These are phyloP conservation scores for Aotearoamyces nothofagi DNA, from an alignment of 2,329 filamentous ascomycete species.

Conservation along the genomic window DNA sequence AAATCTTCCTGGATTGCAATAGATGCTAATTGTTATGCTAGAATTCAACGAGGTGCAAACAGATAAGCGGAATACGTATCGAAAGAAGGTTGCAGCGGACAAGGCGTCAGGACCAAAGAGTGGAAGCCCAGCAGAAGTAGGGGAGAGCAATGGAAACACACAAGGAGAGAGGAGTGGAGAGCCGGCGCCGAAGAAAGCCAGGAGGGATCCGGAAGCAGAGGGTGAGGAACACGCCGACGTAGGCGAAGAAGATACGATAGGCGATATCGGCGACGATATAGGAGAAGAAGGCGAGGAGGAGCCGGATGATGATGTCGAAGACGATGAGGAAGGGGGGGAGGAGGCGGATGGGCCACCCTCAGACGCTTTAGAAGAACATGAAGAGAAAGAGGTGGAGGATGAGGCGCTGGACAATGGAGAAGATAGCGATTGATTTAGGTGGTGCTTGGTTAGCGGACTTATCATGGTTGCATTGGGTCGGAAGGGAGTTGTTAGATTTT, in stretches of 20 bases:
- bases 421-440: constrained; percentile 42
- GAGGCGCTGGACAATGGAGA: constrained; percentile 46
- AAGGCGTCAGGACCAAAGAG: constrained; percentile 29
- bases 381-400: constrained; percentile 28
- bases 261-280: constrained; percentile 17
- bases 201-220: constrained; percentile 31
- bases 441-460: too few species aligned
- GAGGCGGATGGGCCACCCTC: constrained; percentile 28
- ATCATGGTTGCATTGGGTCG: too few species aligned
- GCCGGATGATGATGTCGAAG: constrained; percentile 21
- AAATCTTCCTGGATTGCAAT: too few species aligned
- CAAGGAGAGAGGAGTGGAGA: constrained; percentile 14
- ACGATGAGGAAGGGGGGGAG: constrained; percentile 26
- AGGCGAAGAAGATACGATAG: constrained; percentile 32
- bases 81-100: constrained; percentile 51
- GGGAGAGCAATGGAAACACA: constrained; percentile 8
- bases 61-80: constrained; percentile 59
- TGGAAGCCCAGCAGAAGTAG: constrained; percentile 4
- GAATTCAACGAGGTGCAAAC: constrained; percentile 62
- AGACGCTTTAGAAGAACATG: constrained; percentile 29
- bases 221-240: constrained; percentile 24
- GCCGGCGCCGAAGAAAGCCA: constrained; percentile 19
- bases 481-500: too few species aligned
- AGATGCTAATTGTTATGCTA: constrained; percentile 2
- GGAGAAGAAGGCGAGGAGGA: constrained; percentile 22